These are phyloP conservation scores for Globisporangium heterothallicum DNA, from an alignment of 352 stramenopile genomes.

Conservation along the genomic window DNA sequence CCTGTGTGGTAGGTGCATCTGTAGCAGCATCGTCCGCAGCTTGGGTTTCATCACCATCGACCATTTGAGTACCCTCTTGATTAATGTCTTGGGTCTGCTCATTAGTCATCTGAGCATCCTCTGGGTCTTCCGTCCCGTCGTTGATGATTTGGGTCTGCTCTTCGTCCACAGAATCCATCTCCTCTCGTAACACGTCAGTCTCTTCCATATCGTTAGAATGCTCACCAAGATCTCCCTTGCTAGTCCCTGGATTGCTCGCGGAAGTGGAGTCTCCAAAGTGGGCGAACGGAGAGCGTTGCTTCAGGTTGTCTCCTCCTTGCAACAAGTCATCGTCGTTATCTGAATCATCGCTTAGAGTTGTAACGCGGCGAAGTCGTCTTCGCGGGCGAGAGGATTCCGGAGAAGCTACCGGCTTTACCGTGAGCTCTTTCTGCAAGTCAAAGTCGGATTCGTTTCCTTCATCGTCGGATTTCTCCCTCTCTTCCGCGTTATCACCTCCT, in stretches of 20 bases:
- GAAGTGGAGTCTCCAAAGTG: neutral
- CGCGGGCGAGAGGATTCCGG: slow-evolving; percentile 30
- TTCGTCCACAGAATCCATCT: slow-evolving; percentile 6
- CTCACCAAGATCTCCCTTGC: neutral
- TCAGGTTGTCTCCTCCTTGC: neutral
- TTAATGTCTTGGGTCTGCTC: neutral
- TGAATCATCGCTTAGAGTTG: slow-evolving; percentile 28
- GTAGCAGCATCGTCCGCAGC: neutral
- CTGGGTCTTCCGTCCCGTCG: slow-evolving; percentile 9
- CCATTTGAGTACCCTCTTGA: slow-evolving; percentile 1
- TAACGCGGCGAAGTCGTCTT: slow-evolving; percentile 41
- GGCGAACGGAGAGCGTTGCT: neutral
- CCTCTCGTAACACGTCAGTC: neutral
- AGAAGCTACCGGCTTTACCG: slow-evolving; percentile 11
- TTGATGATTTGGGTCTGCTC: slow-evolving; percentile 19
- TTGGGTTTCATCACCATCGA: slow-evolving; percentile 4
- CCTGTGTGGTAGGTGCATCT: neutral
- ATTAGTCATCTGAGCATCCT: neutral
- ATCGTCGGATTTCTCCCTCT: slow-evolving; percentile 9
- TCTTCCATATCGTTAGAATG: slow-evolving; percentile 1
- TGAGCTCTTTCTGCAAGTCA: slow-evolving; percentile 12
- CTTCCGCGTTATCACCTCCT: neutral
- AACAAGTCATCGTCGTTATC: slow-evolving; percentile 45
- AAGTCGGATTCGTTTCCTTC: slow-evolving; percentile 7
- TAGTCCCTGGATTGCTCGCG: neutral